phyloP scores from a whole-genome alignment of 2,329 filamentous ascomycete genomes.

The Xenoacremonium recifei region DNA sequence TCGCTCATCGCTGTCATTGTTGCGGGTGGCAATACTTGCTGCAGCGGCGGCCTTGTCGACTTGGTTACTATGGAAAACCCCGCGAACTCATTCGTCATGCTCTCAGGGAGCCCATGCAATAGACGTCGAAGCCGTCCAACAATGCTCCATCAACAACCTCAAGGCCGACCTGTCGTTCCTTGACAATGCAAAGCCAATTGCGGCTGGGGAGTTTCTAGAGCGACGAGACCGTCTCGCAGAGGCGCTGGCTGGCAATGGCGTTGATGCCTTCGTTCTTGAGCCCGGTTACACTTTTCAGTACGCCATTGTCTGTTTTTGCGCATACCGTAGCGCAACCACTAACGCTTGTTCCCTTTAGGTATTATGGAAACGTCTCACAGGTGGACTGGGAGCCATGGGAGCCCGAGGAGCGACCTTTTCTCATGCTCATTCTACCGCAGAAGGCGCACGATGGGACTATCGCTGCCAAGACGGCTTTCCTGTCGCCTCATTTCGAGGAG shows the following conservation, averaged over 20 bases:
- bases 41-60: too few relatives aligned
- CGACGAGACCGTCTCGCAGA: conserved; percentile 55
- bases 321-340: background rate
- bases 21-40: too few relatives aligned
- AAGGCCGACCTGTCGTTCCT: conserved; percentile 51
- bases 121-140: conserved; percentile 18
- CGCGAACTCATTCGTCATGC: too few relatives aligned
- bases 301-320: too few relatives aligned
- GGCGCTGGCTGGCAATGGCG: conserved; percentile 48
- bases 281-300: conserved; percentile 63
- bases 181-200: conserved; percentile 45
- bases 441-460: conserved; percentile 37
- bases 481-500: conserved; percentile 60
- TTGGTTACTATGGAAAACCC: too few relatives aligned
- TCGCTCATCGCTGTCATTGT: too few relatives aligned
- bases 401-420: conserved; percentile 61
- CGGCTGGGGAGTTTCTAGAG: conserved; percentile 49
- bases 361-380: conserved; percentile 63
- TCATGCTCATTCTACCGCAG: conserved; percentile 58
- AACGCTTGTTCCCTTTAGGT: conserved; percentile 25
- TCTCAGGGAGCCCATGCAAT: too few relatives aligned
- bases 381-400: conserved; percentile 64
- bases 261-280: conserved; percentile 61
- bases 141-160: conserved; percentile 54
- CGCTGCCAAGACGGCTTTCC: conserved; percentile 54